Base-by-base conservation (phyloP, 2,329 filamentous ascomycete genomes). In the Chrysoporthe cubensis region DNA sequence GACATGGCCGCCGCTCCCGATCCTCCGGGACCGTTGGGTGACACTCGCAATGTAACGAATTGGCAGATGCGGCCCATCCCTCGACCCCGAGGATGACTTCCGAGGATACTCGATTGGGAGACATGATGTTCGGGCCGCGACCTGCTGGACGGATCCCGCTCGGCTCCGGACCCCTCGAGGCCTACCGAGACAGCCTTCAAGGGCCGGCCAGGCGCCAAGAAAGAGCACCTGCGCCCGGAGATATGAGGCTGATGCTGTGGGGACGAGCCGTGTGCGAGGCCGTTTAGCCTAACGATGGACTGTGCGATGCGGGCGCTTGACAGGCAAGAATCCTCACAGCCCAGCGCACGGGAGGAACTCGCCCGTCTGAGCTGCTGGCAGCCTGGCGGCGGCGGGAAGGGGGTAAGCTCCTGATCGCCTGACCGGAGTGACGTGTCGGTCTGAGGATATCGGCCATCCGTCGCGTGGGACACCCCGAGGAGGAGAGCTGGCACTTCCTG, bases 171-270 rank as follows among this genome's bases (percentile, higher is more conserved):
- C 21, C 26, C 26, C 26, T 16, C 13, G 18, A 62, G 50, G 60
- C 46, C 60, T 44, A 32, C 32, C 46, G 32, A 26, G 43, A 61
- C 42, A 32, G 59, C 59, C 42, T 48, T 21, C 7, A 8, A 48
- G 26, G 26, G 21, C 42, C 59, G 59, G 18, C 43, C 43, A 46
- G 59, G 42, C 58, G 18, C 21, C 21, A 60, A 4, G 26, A 40
- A 60, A 67, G 62, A 56, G 26, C 67, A 67, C 32, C 37, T 71
- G 69, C 62, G 65, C 67, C 69, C 69, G 46, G 65, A 71, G 62
- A 66, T 65, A 66, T 64, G 67, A 71, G 69, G 69, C 59, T 61
- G n/a, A 34, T 61, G 43, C 42, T 61, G 59, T 48, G 42, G 59
- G 21, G 57, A 32, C 13, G 9, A 46, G 42, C 32, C n/a, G 34